Evolutionary conservation across 768 basidiomycete genomes (phyloP), one percentile per base, ranked within the genome.

Genomic region (Boletus patriciae): DNA sequence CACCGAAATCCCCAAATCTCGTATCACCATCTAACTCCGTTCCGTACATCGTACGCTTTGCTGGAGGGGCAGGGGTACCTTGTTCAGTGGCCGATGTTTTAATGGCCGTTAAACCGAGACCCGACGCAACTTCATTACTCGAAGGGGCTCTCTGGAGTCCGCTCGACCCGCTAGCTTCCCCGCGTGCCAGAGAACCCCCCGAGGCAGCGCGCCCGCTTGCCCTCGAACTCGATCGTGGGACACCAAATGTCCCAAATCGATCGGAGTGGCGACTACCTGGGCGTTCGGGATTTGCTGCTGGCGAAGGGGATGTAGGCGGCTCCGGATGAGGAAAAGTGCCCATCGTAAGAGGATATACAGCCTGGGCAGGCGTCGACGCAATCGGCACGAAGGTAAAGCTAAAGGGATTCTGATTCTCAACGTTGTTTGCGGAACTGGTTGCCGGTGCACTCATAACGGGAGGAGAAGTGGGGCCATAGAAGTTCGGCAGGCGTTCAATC

Each of bases 1-100:
- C 77, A 38, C 90, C 90, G 67, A 91, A 92, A 72, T 92, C 90
- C 6, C 90, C 90, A 66, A 92, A 92, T 49, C 90, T 82, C n/a
- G 86, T 86, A 66, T 92, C 89, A 33, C 76, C 76, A n/a, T 90
- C 89, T 42, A 90, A 73, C 71, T 92, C 90, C 0, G 90, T 92
- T 9, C 90, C 90, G 69, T 90, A 92, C 85, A 92, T 88, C 6
- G 90, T 92, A 57, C 84, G 81, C 66, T 81, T 83, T 61, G 80
- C 77, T 5, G 78, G 76, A 25, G 77, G 77, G 16, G 69, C 76
- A 16, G 79, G 79, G 18, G 75, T 76, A 18, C 66, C 70, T 50
- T 63, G 61, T 45, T 80, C 80, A 13, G 76, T 75, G 27, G 71
- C 72, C 6, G 73, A 66, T 1, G 70, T 73, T 52, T 73, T 73